Evolutionary conservation across 2,329 filamentous ascomycete genomes (phyloP), one percentile per base, ranked within the genome.

Genomic region (Ciborinia camelliae): DNA sequence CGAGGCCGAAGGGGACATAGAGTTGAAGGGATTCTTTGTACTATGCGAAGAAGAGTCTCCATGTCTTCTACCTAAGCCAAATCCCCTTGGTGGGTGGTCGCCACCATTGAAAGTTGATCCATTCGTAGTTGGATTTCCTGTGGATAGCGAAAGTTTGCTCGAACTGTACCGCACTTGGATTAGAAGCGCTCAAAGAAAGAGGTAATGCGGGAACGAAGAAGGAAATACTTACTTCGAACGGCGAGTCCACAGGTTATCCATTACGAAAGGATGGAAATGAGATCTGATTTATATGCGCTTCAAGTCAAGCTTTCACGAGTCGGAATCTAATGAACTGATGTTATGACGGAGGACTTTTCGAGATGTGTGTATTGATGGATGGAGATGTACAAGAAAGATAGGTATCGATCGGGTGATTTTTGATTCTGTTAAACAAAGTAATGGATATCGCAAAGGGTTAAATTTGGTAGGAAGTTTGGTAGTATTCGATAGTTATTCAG

Each of bases 71-170:
- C 87, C 83, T 71, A 87, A 83, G 70, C 85, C 81, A 69, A 82
- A 81, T 71, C 84, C 86, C 80, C 90, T 87, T 80, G 81, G 82
- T 77, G 75, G 80, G 76, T 76, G 82, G 71, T 84, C 81, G 76
- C 78, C 80, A 45, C 55, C 39, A 60, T 66, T 65, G 65, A 67
- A 47, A 52, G 68, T 66, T 26, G 67, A 57, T 65, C 70, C 70
- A 70, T 75, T 76, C 62, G 79, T 73, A 73, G 68, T 83, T 81
- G 77, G 83, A 82, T 72, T 76, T 80, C 69, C 80, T 77, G 90
- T 96, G 57, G 70, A 89, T 69, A 98, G 84, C 72, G 92, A 96
- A 79, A 97, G 90, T 82, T 96, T 98, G 84, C 86, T 91, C 47
- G 72, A 72, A 68, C 73, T 76, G 64, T 35, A 54, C 54, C 41